Evolutionary conservation across 2,329 filamentous ascomycete species (phyloP).

Genomic region (Hypoxylon sp.): DNA sequence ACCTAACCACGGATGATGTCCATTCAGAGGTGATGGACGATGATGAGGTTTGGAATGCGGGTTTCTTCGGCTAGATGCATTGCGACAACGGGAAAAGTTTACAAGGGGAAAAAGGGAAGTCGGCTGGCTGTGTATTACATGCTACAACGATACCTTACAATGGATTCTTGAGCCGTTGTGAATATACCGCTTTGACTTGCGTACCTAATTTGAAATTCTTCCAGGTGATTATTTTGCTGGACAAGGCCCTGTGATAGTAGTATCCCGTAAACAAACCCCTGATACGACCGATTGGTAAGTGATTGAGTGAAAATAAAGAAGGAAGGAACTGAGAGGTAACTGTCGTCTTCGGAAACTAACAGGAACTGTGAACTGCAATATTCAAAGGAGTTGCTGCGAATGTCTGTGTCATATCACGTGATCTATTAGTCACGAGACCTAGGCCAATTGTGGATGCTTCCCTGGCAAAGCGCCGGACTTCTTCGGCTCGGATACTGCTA

Average conservation of each 20-base stretch:
- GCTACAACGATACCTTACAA: conserved; percentile 49
- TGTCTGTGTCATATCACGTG: conserved; percentile 39
- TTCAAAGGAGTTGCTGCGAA: conserved; percentile 2
- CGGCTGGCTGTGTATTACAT: conserved; percentile 47
- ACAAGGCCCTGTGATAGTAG: background rate
- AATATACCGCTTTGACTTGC: conserved; percentile 15
- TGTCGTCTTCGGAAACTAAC: background rate
- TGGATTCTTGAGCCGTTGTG: conserved; percentile 39
- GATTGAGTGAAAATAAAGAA: background rate
- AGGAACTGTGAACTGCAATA: background rate
- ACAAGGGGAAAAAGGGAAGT: conserved; percentile 42
- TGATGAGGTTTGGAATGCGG: conserved; percentile 9
- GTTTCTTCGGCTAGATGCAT: conserved; percentile 41
- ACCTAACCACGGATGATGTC: conserved; percentile 19
- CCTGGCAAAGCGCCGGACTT: conserved; percentile 46
- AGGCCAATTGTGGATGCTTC: conserved; percentile 1
- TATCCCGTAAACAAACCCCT: background rate
- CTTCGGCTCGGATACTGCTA: conserved; percentile 60
- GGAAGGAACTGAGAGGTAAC: background rate
- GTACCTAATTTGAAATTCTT: conserved; percentile 10
- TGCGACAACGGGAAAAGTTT: conserved; percentile 44
- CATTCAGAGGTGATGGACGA: conserved; percentile 3
- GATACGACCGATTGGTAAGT: background rate
- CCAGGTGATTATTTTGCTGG: conserved; percentile 1
- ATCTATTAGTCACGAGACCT: conserved; percentile 44